Conservation (phyloP, 768 basidiomycete genomes). For the Lactarius vividus region DNA sequence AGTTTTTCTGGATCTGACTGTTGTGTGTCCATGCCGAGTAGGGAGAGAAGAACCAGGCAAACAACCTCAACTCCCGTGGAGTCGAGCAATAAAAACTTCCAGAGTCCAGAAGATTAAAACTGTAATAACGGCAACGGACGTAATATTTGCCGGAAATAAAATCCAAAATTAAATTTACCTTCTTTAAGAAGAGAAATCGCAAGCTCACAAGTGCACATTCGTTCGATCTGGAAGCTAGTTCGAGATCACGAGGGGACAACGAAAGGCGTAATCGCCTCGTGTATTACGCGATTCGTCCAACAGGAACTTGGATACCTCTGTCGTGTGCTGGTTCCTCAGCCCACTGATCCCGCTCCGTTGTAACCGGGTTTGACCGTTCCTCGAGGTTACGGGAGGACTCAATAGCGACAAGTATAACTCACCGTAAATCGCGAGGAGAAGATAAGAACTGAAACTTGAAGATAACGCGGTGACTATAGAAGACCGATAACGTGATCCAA, state of each 20-base stretch:
- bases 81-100: slow-evolving; percentile 10
- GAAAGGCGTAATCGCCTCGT: neutral
- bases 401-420: neutral
- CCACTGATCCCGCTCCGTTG: neutral
- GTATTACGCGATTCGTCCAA: slow-evolving; percentile 6
- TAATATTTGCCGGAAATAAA: neutral
- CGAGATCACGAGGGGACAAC: neutral
- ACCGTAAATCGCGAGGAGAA: neutral
- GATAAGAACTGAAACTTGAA: neutral
- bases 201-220: neutral
- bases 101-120: neutral
- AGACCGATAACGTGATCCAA: neutral
- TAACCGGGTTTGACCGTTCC: neutral
- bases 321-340: neutral
- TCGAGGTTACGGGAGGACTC: neutral
- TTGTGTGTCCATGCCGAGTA: slow-evolving; percentile 12
- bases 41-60: slow-evolving; percentile 4
- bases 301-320: neutral
- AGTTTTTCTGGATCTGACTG: slow-evolving; percentile 21
- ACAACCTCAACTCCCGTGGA: neutral
- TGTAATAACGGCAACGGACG: neutral
- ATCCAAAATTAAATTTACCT: neutral
- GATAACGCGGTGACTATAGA: neutral
- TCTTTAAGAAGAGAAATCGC: neutral
- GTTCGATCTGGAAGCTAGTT: neutral